These are phyloP conservation scores for Russula dissimulans DNA, from an alignment of 768 basidiomycete genomes.

Conservation along the genomic window DNA sequence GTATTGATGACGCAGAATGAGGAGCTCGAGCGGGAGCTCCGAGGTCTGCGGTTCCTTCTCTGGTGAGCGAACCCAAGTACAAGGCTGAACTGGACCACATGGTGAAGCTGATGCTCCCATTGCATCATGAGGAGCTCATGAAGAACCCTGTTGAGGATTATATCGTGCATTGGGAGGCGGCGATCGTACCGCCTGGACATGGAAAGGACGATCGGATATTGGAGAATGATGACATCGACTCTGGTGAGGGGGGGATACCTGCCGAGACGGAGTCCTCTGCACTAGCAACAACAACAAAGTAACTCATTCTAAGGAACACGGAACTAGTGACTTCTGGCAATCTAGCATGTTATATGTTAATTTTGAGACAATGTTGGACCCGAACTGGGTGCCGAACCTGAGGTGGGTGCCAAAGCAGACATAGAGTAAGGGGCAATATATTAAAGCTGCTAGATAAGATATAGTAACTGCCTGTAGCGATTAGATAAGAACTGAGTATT, in stretches of 20 bases:
- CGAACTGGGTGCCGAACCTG: too few relatives aligned
- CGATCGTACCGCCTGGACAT: neutral
- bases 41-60: slow-evolving; percentile 8
- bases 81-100: slow-evolving; percentile 1
- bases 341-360: too few relatives aligned
- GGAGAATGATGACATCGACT: neutral
- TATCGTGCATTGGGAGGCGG: slow-evolving; percentile 6
- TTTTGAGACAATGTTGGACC: too few relatives aligned
- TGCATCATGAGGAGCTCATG: slow-evolving; percentile 2
- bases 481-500: too few relatives aligned
- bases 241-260: neutral
- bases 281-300: too few relatives aligned
- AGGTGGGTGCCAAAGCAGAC: too few relatives aligned
- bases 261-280: too few relatives aligned
- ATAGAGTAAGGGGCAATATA: too few relatives aligned
- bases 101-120: neutral
- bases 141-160: neutral
- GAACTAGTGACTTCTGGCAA: too few relatives aligned
- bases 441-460: too few relatives aligned
- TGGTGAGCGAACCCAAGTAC: slow-evolving; percentile 1
- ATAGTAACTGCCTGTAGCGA: too few relatives aligned
- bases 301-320: too few relatives aligned
- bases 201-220: neutral
- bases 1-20: slow-evolving; percentile 1
- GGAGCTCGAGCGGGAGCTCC: slow-evolving; percentile 9